Evolutionary conservation across 164 flowering plant species (phyloP).

Genomic region (Vitis rupestris): DNA sequence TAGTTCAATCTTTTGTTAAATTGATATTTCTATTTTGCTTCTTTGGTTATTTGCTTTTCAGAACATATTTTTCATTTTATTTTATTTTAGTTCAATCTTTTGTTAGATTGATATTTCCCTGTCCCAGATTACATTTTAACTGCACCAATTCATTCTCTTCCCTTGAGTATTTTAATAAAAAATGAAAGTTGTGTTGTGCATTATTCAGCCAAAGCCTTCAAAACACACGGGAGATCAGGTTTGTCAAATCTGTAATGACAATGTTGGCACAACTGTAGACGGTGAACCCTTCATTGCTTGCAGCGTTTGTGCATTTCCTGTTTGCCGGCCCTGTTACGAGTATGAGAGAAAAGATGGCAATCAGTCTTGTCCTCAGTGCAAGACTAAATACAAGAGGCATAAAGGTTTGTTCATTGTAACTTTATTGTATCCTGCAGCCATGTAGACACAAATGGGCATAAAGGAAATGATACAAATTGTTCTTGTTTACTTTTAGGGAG

Average conservation of each 20-base stretch:
- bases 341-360: slow-evolving; percentile 34
- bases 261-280: slow-evolving; percentile 17
- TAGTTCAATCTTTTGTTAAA: too few relatives aligned
- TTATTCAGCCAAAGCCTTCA: background rate
- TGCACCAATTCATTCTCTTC: too few relatives aligned
- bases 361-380: slow-evolving; percentile 37
- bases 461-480: background rate
- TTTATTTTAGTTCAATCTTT: too few relatives aligned
- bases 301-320: slow-evolving; percentile 30
- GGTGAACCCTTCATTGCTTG: slow-evolving; percentile 33
- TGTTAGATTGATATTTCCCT: too few relatives aligned
- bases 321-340: slow-evolving; percentile 35
- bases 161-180: too few relatives aligned
- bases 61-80: too few relatives aligned
- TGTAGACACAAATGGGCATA: background rate
- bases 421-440: background rate
- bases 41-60: too few relatives aligned
- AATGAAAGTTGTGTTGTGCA: too few relatives aligned
- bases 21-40: too few relatives aligned
- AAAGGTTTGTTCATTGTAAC: slow-evolving; percentile 19
- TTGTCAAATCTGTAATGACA: slow-evolving; percentile 34
- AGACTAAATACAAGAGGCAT: slow-evolving; percentile 32
- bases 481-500: slow-evolving; percentile 14
- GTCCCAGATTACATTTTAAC: too few relatives aligned
- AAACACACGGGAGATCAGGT: slow-evolving; percentile 9